A percentile compares a stretch with the other conserved stretches of the same genome.
These are phyloP conservation scores for Cyphellophora attinorum DNA, from an alignment of 2,329 filamentous ascomycete genomes.

Conservation along the genomic window DNA sequence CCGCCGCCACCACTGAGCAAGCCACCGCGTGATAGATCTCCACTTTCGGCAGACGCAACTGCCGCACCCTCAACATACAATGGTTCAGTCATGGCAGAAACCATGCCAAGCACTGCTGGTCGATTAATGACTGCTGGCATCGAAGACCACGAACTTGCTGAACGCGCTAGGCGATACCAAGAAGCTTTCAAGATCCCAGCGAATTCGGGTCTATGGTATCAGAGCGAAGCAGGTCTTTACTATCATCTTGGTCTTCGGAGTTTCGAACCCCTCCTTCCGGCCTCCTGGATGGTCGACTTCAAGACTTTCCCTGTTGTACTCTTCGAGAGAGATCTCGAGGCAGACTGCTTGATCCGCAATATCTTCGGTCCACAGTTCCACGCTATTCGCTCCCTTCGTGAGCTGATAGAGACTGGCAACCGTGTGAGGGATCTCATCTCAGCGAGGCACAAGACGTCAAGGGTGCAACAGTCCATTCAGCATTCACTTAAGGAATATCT, in stretches of 20 bases:
- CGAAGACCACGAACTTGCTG: conserved; percentile 12
- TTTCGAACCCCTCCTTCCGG: conserved; percentile 45
- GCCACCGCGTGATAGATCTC: too few species aligned
- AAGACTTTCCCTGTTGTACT: conserved; percentile 42
- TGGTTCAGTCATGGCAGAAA: too few species aligned
- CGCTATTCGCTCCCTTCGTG: conserved; percentile 42
- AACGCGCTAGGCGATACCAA: conserved; percentile 24
- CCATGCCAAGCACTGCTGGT: too few species aligned
- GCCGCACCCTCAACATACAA: too few species aligned
- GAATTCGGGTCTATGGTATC: conserved; percentile 31
- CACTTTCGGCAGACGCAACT: too few species aligned
- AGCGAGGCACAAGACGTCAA: conserved; percentile 17
- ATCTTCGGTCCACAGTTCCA: conserved; percentile 33
- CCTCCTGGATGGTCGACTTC: conserved; percentile 44
- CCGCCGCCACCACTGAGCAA: too few species aligned
- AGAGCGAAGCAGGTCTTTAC: conserved; percentile 41
- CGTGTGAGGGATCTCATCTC: conserved; percentile 41
- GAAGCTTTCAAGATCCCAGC: conserved; percentile 29
- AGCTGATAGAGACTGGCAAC: conserved; percentile 41
- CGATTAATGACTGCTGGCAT: too few species aligned
- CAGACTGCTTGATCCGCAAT: conserved; percentile 36
- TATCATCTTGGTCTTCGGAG: conserved; percentile 46
- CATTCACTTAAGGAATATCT: conserved; percentile 38
- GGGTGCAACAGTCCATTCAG: conserved; percentile 26
- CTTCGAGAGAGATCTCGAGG: conserved; percentile 31